Evolutionary conservation across 2,329 filamentous ascomycete genomes (phyloP), one percentile per base, ranked within the genome.

Genomic region (Orbilia quercus): DNA sequence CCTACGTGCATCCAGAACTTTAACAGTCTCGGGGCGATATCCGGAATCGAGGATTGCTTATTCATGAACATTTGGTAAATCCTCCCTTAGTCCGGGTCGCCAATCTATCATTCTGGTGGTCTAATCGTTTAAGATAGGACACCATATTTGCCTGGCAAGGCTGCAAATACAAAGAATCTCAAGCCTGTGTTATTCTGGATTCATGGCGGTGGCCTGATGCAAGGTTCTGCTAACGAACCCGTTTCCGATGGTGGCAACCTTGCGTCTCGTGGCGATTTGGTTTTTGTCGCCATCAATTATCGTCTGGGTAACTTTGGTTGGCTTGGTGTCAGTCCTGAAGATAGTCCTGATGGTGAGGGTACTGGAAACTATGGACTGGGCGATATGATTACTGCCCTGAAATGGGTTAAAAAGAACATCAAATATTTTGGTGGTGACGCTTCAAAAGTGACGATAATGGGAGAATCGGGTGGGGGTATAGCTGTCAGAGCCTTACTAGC

Each of bases 221-320:
- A 51, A 36, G 65, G 65, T 0, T 80, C 79, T 2, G 80, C 78
- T 11, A 80, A 80, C 62, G 80, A 82, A 54, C 70, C 79, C 0
- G 80, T 79, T 1, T 80, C 80, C 25, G 82, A 83, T 75, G 82
- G 82, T 14, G 81, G 81, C 2, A 82, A 82, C 74, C 77, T 83
- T 25, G 82, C 82, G 2, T 82, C 80, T 0, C 76, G 77, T 6
- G 80, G 81, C 50, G 78, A 81, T 48, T 76, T 82, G 22, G 83
- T 84, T 25, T 82, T 82, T 50, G 80, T 84, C 1, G 79, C 80
- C 18, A 81, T 81, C 55, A 84, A 85, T 77, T 85, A 85, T 74
- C 80, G 83, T 14, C 28, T 71, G 18, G 38, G 11, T 11, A 57
- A 55, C 14, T 38, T 71, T 22, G 57, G 65, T 0, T 71, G 48